Evolutionary conservation across 2,329 filamentous ascomycete species (phyloP).

Genomic region (Fusarium anthophilum): DNA sequence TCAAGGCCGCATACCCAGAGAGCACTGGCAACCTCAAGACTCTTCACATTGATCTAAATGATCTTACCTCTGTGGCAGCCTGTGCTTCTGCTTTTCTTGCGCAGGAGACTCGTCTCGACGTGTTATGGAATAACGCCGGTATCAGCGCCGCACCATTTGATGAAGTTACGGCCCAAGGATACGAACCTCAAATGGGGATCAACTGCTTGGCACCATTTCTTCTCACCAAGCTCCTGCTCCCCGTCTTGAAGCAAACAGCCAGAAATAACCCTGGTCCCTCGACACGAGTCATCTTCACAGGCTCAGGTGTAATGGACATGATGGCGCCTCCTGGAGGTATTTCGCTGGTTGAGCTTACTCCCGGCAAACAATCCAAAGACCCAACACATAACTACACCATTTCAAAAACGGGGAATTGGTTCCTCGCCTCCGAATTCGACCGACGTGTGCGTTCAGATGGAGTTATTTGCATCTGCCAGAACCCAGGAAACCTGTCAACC

Average conservation of each 20-base stretch:
- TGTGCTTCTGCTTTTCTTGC: conserved; percentile 49
- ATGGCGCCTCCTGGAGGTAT: conserved; percentile 39
- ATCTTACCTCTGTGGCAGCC: conserved; percentile 52
- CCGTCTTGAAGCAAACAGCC: conserved; percentile 42
- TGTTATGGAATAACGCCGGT: conserved; percentile 54
- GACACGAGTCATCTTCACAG: conserved; percentile 44
- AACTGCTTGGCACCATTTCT: conserved; percentile 48
- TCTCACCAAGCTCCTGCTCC: conserved; percentile 47
- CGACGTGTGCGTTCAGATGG: conserved; percentile 27
- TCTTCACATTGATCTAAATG: conserved; percentile 52
- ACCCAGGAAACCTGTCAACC: conserved; percentile 49
- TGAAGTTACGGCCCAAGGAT: conserved; percentile 36
- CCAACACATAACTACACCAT: conserved; percentile 43
- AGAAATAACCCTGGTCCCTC: conserved; percentile 1
- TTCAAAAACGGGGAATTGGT: conserved; percentile 49
- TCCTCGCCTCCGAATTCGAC: conserved; percentile 47
- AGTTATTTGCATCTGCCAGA: conserved; percentile 44
- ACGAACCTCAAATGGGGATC: conserved; percentile 46
- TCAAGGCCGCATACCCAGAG: neutral
- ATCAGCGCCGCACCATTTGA: neutral
- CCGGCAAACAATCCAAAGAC: conserved; percentile 20
- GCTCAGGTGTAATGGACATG: conserved; percentile 41
- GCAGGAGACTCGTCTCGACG: conserved; percentile 52
- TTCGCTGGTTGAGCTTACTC: conserved; percentile 35
- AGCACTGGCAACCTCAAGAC: conserved; percentile 39